These are phyloP conservation scores for Brachypodium distachyon DNA, from an alignment of 202 grass and related monocot species.

Conservation along the genomic window DNA sequence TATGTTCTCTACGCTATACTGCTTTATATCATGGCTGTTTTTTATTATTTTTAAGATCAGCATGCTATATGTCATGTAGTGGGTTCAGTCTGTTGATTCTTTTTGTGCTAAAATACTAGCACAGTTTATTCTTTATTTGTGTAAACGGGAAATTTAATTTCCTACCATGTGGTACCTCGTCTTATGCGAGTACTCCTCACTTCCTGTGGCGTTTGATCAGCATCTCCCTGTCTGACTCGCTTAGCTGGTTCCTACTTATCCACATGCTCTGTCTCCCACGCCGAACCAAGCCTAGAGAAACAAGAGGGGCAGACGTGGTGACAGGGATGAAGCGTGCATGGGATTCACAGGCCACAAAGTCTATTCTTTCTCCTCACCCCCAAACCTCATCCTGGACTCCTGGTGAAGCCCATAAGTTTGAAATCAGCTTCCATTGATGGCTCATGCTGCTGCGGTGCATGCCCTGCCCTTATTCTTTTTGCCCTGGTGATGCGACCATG, in stretches of 20 bases:
- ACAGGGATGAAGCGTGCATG: neutral
- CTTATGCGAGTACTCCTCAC: no score
- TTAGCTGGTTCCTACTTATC: no score
- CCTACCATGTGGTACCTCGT: no score
- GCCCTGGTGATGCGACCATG: neutral
- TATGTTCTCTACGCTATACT: slow-evolving; percentile 56
- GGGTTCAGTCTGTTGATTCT: neutral
- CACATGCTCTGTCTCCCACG: no score
- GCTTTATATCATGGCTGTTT: neutral
- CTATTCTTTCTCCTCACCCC: neutral
- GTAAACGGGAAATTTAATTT: no score
- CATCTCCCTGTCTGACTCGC: no score
- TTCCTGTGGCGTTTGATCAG: no score
- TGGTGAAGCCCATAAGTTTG: neutral
- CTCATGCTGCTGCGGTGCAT: neutral
- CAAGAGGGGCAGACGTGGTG: no score
- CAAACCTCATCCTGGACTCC: no score
- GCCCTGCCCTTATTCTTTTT: neutral
- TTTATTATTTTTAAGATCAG: neutral
- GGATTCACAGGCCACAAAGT: neutral
- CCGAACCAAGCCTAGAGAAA: neutral
- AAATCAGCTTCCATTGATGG: neutral
- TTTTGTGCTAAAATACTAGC: neutral
- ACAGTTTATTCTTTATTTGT: neutral
- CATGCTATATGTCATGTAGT: neutral